Evolutionary conservation across 2,329 filamentous ascomycete species (phyloP).

Genomic region (Zymoseptoria crescenta): DNA sequence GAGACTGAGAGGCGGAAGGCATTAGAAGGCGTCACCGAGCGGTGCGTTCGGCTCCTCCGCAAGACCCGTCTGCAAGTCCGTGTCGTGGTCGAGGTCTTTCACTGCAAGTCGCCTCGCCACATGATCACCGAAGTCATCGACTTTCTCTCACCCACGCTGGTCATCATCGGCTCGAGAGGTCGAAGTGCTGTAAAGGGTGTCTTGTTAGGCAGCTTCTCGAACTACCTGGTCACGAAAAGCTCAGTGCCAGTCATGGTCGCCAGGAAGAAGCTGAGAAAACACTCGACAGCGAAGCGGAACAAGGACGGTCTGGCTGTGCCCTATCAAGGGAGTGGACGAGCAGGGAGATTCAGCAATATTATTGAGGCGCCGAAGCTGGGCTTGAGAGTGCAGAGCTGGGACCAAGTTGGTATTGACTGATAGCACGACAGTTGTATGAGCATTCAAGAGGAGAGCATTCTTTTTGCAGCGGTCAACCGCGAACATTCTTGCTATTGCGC

Average conservation of each 20-base stretch:
- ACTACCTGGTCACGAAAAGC: constrained; percentile 94
- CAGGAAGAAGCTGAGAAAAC: constrained; percentile 78
- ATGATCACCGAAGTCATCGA: constrained; percentile 97
- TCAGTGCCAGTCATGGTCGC: constrained; percentile 98
- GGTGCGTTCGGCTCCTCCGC: constrained; percentile 74
- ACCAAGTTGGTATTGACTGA: constrained; percentile 30
- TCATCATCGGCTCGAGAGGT: constrained; percentile 85
- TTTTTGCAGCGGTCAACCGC: no score
- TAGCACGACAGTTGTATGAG: neutral
- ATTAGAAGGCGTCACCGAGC: constrained; percentile 74
- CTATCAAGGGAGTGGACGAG: constrained; percentile 25
- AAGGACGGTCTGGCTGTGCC: constrained; percentile 27
- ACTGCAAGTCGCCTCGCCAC: constrained; percentile 96
- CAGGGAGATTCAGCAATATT: constrained; percentile 26
- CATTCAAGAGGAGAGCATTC: no score
- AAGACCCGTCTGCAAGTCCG: constrained; percentile 90
- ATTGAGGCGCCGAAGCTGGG: constrained; percentile 28
- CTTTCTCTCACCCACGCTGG: constrained; percentile 79
- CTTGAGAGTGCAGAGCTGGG: constrained; percentile 27
- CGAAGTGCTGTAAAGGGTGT: constrained; percentile 90
- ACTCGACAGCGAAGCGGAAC: constrained; percentile 43
- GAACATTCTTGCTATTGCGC: neutral
- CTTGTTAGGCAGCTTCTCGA: constrained; percentile 90
- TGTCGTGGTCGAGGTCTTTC: constrained; percentile 90
- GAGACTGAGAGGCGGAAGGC: constrained; percentile 76